Evolutionary conservation across 2,329 filamentous ascomycete genomes (phyloP).

Genomic region (Thelonectria blattea): DNA sequence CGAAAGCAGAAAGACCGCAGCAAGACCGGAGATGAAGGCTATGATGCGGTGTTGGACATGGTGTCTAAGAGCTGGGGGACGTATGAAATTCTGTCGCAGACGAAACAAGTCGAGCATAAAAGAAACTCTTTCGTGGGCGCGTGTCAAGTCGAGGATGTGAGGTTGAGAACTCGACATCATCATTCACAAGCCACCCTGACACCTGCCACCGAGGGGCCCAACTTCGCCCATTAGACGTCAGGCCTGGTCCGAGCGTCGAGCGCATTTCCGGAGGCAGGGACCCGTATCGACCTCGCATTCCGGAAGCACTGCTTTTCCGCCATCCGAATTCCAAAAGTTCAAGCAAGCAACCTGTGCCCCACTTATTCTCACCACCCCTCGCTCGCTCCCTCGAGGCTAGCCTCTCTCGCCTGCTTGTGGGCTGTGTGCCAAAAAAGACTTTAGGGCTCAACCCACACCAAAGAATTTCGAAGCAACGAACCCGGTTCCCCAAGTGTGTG

Average conservation of each 20-base stretch:
- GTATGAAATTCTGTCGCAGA: background rate
- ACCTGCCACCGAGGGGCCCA: constrained; percentile 26
- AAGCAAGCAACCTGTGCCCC: background rate
- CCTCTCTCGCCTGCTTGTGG: constrained; percentile 11
- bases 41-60: constrained; percentile 29
- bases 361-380: background rate
- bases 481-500: constrained; percentile 25
- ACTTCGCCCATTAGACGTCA: constrained; percentile 29
- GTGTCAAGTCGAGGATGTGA: constrained; percentile 3
- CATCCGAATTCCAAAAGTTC: background rate
- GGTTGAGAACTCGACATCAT: constrained; percentile 16
- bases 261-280: background rate
- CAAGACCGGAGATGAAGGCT: constrained; percentile 18
- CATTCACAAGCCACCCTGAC: constrained; percentile 26
- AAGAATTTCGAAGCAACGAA: constrained; percentile 37
- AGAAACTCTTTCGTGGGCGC: background rate
- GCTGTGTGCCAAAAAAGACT: constrained; percentile 25
- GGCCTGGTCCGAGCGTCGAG: constrained; percentile 27
- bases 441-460: constrained; percentile 46
- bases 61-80: constrained; percentile 5
- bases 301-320: background rate
- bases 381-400: background rate
- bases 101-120: background rate
- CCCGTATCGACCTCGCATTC: background rate
- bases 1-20: constrained; percentile 24